A percentile compares a stretch with the other conserved stretches of the same genome.
These are phyloP conservation scores for Lactarius indigo DNA, from an alignment of 768 basidiomycete genomes.

Conservation along the genomic window DNA sequence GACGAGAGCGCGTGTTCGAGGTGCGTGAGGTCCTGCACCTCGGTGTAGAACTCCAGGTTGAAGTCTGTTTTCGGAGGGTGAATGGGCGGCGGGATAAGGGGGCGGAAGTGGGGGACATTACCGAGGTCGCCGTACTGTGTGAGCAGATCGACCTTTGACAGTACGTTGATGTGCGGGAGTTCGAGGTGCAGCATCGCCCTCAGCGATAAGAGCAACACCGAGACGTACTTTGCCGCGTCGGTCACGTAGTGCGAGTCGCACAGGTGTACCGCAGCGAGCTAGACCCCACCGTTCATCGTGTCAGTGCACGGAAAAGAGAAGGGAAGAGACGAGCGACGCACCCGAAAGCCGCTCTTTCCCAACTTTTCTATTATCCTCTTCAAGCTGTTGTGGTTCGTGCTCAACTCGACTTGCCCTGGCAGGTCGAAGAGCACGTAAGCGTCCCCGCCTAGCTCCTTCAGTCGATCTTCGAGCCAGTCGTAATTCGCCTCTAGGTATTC, in stretches of 20 bases:
- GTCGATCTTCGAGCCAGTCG: constrained; percentile 76
- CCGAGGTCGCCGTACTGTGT: constrained; percentile 88
- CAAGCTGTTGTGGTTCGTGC: constrained; percentile 86
- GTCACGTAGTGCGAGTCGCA: constrained; percentile 98
- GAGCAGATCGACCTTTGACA: constrained; percentile 94
- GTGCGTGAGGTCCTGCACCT: constrained; percentile 93
- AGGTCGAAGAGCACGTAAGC: constrained; percentile 93
- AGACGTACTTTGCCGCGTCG: constrained; percentile 92
- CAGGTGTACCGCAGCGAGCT: constrained; percentile 64
- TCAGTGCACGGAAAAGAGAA: neutral
- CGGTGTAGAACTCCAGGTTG: constrained; percentile 96
- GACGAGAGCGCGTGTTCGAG: constrained; percentile 71
- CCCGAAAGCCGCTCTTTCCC: constrained; percentile 76
- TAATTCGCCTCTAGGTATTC: constrained; percentile 82
- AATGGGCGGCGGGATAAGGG: too few species aligned
- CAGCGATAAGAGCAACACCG: constrained; percentile 85
- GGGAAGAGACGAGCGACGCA: constrained; percentile 40
- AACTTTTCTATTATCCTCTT: constrained; percentile 73
- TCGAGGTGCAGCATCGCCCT: constrained; percentile 98
- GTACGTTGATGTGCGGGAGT: constrained; percentile 95
- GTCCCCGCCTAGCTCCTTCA: constrained; percentile 64
- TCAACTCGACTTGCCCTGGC: constrained; percentile 95
- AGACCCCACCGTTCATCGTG: neutral
- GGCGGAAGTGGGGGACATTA: constrained; percentile 30
- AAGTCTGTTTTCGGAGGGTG: too few species aligned